phyloP scores from a whole-genome alignment of 129 eudicot genomes.

The Deinandra increscens region DNA sequence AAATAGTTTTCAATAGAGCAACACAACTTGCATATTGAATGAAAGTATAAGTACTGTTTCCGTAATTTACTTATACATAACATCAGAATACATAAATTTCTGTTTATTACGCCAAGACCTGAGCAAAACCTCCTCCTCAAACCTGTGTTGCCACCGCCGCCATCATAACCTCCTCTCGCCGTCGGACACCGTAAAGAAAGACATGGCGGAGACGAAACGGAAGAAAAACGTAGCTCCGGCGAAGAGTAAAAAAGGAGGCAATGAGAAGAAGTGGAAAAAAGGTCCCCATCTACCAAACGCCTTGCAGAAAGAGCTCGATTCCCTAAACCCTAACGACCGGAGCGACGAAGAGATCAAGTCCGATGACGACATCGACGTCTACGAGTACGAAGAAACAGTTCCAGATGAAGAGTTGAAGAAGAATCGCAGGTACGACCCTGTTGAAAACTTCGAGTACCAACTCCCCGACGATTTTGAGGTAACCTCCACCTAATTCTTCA shows the following conservation, averaged over 20 bases:
- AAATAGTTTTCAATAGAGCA: background rate
- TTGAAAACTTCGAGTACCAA: constrained; percentile 64
- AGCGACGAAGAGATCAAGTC: constrained; percentile 42
- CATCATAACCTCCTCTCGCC: background rate
- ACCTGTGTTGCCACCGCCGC: constrained; percentile 9
- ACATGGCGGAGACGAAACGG: constrained; percentile 48
- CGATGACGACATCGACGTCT: constrained; percentile 53
- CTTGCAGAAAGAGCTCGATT: constrained; percentile 46
- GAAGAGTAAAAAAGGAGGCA: constrained; percentile 23
- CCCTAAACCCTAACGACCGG: constrained; percentile 23
- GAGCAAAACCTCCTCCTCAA: background rate
- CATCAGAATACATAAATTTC: background rate
- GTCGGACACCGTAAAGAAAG: background rate
- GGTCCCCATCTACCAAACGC: constrained; percentile 82
- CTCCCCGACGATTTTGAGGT: constrained; percentile 54
- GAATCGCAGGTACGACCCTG: constrained; percentile 77
- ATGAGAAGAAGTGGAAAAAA: constrained; percentile 32
- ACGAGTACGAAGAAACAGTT: constrained; percentile 69
- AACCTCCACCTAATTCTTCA: too few species aligned
- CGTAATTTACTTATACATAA: background rate
- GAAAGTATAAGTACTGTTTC: constrained; percentile 14
- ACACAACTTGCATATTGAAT: background rate
- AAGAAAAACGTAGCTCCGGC: constrained; percentile 22
- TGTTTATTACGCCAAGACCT: background rate
- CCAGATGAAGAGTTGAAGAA: constrained; percentile 72